Conservation (phyloP, 306 rosid species). For the Cicer bijugum region DNA sequence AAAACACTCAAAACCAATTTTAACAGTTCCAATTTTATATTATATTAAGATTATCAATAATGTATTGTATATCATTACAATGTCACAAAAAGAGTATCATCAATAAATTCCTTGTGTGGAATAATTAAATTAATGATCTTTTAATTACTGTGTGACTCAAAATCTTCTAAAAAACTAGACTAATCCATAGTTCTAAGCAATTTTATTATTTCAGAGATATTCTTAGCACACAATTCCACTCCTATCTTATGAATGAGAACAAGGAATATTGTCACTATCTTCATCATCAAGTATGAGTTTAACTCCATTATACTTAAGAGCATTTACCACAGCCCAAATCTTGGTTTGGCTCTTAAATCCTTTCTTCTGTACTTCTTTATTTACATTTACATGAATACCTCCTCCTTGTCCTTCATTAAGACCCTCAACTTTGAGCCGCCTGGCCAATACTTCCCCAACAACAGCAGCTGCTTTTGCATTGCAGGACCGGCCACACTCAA, state of each 20-base stretch:
- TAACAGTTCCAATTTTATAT: neutral
- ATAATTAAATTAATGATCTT: neutral
- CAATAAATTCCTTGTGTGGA: conserved; percentile 1
- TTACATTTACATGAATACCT: conserved; percentile 77
- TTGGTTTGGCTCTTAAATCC: conserved; percentile 83
- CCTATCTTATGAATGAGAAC: conserved; percentile 36
- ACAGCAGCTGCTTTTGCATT: conserved; percentile 86
- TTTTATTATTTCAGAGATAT: conserved; percentile 18
- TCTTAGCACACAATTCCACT: conserved; percentile 5
- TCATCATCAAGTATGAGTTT: conserved; percentile 67
- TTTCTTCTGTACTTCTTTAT: conserved; percentile 78
- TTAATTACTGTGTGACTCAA: too few species aligned
- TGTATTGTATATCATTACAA: neutral
- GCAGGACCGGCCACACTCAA: conserved; percentile 84
- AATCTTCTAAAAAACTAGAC: conserved; percentile 15
- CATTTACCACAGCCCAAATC: conserved; percentile 85
- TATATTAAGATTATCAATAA: neutral
- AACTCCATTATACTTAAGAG: conserved; percentile 74
- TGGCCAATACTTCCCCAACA: conserved; percentile 91
- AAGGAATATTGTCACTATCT: conserved; percentile 48
- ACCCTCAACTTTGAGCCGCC: conserved; percentile 85
- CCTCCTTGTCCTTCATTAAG: conserved; percentile 78
- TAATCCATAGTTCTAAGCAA: neutral
- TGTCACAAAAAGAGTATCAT: neutral
- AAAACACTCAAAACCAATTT: neutral